Evolutionary conservation across 257 asterid genomes (phyloP).

Genomic region (Solanum boliviense): DNA sequence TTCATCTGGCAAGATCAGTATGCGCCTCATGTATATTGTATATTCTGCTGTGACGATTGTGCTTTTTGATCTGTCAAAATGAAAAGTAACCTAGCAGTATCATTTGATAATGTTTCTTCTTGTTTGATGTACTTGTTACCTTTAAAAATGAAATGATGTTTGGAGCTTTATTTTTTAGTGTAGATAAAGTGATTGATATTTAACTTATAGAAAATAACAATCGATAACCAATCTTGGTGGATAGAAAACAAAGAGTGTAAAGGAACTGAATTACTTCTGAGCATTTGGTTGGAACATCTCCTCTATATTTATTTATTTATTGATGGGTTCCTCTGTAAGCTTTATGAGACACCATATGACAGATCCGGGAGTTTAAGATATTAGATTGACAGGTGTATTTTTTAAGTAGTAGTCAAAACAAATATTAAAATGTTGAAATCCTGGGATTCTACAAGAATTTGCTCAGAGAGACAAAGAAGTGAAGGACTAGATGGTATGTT

Average conservation of each 20-base stretch:
- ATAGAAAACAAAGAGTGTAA: neutral
- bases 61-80: neutral
- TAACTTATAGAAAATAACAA: neutral
- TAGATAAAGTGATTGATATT: neutral
- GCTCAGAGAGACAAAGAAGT: neutral
- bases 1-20: neutral
- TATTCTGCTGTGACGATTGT: neutral
- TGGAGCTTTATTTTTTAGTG: neutral
- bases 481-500: neutral
- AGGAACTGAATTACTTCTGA: neutral
- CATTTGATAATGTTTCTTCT: neutral
- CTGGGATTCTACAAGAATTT: neutral
- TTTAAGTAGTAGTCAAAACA: neutral
- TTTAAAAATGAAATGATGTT: neutral
- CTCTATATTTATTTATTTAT: neutral
- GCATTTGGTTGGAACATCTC: neutral
- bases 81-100: neutral
- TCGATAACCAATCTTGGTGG: neutral
- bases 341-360: neutral
- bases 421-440: neutral
- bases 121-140: neutral
- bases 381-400: neutral
- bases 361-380: neutral
- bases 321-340: neutral
- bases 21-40: neutral